A percentile compares a stretch with the other conserved stretches of the same genome.
Evolutionary conservation across 768 basidiomycete species (phyloP).

Genomic region (Kwoniella botswanensis): DNA sequence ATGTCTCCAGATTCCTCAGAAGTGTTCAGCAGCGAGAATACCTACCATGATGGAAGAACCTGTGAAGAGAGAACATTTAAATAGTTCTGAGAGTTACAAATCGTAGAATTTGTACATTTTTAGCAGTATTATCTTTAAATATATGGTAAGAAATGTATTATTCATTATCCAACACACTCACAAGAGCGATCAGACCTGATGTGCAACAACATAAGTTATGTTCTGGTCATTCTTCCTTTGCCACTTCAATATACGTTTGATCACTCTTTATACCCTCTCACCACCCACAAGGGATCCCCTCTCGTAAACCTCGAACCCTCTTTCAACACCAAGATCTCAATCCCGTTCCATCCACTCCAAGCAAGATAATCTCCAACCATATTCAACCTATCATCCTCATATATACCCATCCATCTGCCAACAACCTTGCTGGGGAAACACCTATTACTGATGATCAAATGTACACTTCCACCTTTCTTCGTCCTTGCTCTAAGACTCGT

Average conservation of each 20-base stretch:
- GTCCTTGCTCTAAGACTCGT: neutral
- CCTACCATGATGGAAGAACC: no score
- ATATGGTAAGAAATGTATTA: no score
- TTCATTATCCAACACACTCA: no score
- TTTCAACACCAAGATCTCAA: neutral
- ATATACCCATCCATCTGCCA: neutral
- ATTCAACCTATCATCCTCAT: conserved; percentile 4
- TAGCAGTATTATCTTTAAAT: no score
- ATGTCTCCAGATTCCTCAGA: no score
- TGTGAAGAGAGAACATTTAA: no score
- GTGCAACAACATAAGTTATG: no score
- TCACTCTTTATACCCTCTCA: neutral
- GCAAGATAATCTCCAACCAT: conserved; percentile 8
- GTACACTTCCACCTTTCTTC: conserved; percentile 2
- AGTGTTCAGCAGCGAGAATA: no score
- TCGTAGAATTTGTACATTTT: no score
- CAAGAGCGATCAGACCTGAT: no score
- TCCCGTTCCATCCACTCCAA: neutral
- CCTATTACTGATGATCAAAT: conserved; percentile 11
- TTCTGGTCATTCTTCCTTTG: no score
- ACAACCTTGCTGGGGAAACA: conserved; percentile 5
- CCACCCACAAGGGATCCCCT: conserved; percentile 3
- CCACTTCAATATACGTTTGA: neutral
- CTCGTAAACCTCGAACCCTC: conserved; percentile 1
- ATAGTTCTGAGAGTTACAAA: no score